Conservation (phyloP, 208 protist species). For the Trypanosoma vivax region DNA sequence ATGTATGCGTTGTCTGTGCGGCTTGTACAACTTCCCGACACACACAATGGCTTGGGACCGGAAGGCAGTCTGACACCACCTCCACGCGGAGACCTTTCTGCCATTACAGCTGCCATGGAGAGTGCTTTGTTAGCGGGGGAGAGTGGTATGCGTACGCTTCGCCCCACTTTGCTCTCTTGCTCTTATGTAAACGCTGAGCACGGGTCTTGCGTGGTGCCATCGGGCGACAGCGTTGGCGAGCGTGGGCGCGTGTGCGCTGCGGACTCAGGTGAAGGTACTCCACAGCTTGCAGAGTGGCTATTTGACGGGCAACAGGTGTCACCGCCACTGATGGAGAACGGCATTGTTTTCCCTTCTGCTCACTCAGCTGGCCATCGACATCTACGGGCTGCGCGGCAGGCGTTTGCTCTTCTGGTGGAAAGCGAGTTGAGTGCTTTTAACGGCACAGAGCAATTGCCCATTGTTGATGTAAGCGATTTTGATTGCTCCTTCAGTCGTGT, state of each 20-base stretch:
- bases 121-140: too few relatives aligned
- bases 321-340: constrained; percentile 53
- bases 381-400: constrained; percentile 52
- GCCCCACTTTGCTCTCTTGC: too few relatives aligned
- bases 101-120: constrained; percentile 2
- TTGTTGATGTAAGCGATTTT: constrained; percentile 62
- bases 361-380: constrained; percentile 47
- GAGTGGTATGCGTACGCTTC: too few relatives aligned
- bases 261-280: background rate
- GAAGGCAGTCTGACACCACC: background rate
- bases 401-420: constrained; percentile 45
- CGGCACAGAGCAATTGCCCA: constrained; percentile 21
- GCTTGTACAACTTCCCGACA: constrained; percentile 41
- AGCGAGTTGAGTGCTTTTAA: constrained; percentile 15
- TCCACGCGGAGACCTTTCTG: background rate
- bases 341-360: constrained; percentile 42
- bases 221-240: too few relatives aligned
- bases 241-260: background rate
- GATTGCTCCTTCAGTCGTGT: constrained; percentile 67
- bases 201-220: too few relatives aligned
- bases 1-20: constrained; percentile 42
- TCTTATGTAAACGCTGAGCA: too few relatives aligned
- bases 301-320: background rate
- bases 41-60: constrained; percentile 13
- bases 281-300: constrained; percentile 5